Conservation (phyloP, 768 basidiomycete genomes). For the Stropharia rugosoannulata region DNA sequence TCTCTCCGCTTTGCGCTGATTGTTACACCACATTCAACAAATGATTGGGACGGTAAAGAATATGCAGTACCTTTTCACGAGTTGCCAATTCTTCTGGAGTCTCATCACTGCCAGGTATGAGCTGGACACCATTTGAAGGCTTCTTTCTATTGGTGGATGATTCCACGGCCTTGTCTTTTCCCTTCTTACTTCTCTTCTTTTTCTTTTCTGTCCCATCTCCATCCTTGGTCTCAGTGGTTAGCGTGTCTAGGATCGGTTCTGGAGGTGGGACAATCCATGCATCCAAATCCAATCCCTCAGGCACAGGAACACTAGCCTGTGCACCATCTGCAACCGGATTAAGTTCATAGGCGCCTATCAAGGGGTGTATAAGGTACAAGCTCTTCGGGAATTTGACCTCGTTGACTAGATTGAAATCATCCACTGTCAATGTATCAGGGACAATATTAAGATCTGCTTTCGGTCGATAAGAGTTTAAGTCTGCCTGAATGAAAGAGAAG, state of each 20-base stretch:
- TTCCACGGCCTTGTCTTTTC: constrained; percentile 26
- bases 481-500: constrained; percentile 73
- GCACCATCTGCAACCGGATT: constrained; percentile 81
- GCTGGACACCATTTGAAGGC: constrained; percentile 31
- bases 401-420: constrained; percentile 29
- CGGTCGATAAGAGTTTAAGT: constrained; percentile 58
- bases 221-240: neutral
- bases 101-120: constrained; percentile 45
- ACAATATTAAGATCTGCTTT: constrained; percentile 31
- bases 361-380: constrained; percentile 78
- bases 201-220: constrained; percentile 46
- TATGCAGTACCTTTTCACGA: constrained; percentile 57
- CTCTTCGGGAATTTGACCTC: constrained; percentile 83
- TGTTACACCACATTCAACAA: neutral
- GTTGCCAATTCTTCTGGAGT: constrained; percentile 59
- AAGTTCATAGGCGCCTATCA: constrained; percentile 77
- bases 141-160: constrained; percentile 26
- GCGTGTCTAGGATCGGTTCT: constrained; percentile 29
- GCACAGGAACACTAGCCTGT: constrained; percentile 78
- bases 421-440: constrained; percentile 36
- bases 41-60: neutral
- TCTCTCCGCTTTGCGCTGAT: constrained; percentile 73
- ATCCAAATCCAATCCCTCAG: constrained; percentile 86
- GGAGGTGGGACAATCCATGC: constrained; percentile 77
- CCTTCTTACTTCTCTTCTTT: constrained; percentile 54